phyloP scores from a whole-genome alignment of 169 alveolate species.

The Eimeria falciformis region DNA sequence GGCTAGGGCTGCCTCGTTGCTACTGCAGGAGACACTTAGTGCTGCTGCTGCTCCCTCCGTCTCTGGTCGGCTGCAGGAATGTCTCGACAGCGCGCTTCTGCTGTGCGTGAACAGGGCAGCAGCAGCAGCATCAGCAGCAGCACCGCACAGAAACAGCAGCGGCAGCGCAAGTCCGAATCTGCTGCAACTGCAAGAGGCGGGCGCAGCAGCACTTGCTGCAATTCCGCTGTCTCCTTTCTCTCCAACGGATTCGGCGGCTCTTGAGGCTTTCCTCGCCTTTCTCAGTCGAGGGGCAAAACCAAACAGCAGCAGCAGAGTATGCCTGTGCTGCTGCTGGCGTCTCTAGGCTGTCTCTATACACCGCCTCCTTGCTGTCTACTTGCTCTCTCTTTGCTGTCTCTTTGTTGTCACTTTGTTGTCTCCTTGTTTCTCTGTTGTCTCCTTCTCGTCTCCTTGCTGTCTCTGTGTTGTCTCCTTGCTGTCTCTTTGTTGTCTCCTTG shows the following conservation, averaged over 20 bases:
- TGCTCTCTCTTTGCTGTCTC: neutral
- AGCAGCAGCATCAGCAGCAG: constrained; percentile 21
- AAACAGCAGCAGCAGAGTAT: constrained; percentile 24
- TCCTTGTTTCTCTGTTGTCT: neutral
- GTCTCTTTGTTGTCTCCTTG: neutral
- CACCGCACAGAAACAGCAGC: neutral
- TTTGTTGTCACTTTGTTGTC: neutral
- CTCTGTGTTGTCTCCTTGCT: neutral
- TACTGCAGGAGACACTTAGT: constrained; percentile 40
- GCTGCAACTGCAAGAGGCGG: constrained; percentile 55
- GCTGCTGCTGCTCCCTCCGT: constrained; percentile 37
- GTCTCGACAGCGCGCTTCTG: constrained; percentile 51
- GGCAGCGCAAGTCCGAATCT: constrained; percentile 53
- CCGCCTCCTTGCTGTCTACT: neutral
- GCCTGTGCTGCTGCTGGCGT: constrained; percentile 13
- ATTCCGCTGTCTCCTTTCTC: constrained; percentile 23
- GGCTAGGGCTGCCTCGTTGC: constrained; percentile 64
- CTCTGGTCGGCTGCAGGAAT: constrained; percentile 62
- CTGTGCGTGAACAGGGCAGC: constrained; percentile 50
- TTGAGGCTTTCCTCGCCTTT: constrained; percentile 27
- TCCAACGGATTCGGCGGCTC: constrained; percentile 36
- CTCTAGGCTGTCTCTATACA: neutral
- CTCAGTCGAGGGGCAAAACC: constrained; percentile 20
- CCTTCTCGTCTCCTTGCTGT: neutral
- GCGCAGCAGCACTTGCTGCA: constrained; percentile 59